These are phyloP conservation scores for Epichloe coenophiala DNA, from an alignment of 2,329 filamentous ascomycete species.

Conservation along the genomic window DNA sequence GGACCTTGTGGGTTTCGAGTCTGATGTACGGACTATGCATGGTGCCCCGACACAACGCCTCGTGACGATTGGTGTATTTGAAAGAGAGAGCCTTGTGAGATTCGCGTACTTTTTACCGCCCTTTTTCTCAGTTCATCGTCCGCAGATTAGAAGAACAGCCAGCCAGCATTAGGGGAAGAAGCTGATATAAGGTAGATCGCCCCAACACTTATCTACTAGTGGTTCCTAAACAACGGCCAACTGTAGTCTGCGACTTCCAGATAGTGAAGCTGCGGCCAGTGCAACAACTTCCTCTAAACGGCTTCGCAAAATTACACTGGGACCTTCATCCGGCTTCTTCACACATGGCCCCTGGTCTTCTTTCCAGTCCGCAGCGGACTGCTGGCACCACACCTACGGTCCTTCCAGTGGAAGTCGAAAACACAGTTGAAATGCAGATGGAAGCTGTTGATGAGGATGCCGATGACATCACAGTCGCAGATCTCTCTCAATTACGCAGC, in stretches of 20 bases:
- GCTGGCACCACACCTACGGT: background rate
- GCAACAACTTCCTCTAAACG: background rate
- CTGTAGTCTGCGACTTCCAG: background rate
- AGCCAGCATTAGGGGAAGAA: background rate
- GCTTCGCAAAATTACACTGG: background rate
- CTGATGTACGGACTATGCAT: background rate
- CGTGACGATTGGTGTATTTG: background rate
- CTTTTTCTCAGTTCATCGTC: background rate
- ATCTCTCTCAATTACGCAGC: conserved; percentile 34
- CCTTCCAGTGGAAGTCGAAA: conserved; percentile 4
- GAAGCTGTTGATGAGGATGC: conserved; percentile 12
- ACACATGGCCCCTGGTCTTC: conserved; percentile 5
- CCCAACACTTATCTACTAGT: background rate
- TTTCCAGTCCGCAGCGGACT: conserved; percentile 1
- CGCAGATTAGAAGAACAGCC: background rate
- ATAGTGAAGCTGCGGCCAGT: background rate
- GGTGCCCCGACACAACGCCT: background rate
- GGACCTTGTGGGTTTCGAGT: background rate
- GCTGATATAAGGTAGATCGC: background rate
- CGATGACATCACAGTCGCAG: conserved; percentile 26
- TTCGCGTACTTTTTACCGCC: background rate
- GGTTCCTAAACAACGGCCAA: background rate
- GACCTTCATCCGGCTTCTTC: background rate
- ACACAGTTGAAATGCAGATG: conserved; percentile 8
- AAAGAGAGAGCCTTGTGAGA: background rate